Evolutionary conservation across 805 yeast genomes (phyloP).

Genomic region (Candida orba): DNA sequence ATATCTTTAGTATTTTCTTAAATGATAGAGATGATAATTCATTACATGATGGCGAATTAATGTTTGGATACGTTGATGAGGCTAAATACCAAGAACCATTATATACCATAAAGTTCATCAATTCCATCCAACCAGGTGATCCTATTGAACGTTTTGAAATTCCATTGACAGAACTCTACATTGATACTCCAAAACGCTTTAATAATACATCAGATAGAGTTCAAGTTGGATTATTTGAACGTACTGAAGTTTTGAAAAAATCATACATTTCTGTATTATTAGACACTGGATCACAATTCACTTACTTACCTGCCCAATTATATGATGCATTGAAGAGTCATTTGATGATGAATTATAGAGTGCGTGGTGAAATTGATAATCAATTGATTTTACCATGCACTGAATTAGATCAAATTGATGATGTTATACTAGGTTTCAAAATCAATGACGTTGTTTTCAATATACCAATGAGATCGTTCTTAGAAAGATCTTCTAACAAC

Average conservation of each 20-base stretch:
- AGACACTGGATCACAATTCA: conserved; percentile 18
- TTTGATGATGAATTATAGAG: background rate
- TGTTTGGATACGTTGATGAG: conserved; percentile 36
- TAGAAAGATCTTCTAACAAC: conserved; percentile 1
- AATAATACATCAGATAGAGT: background rate
- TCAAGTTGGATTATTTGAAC: conserved; percentile 4
- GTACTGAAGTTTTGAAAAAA: conserved; percentile 1
- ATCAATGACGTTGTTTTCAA: conserved; percentile 1
- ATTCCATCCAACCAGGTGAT: background rate
- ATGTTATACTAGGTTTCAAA: background rate
- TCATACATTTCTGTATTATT: conserved; percentile 10
- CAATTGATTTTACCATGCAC: conserved; percentile 4
- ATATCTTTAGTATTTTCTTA: conserved; percentile 16
- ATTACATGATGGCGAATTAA: conserved; percentile 16
- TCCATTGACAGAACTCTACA: conserved; percentile 7
- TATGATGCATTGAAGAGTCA: conserved; percentile 2
- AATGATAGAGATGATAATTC: conserved; percentile 2
- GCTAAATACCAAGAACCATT: conserved; percentile 31
- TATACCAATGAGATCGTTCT: conserved; percentile 4
- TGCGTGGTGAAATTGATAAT: background rate
- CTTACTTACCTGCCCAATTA: conserved; percentile 14
- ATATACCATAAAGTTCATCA: conserved; percentile 26
- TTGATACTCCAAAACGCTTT: background rate
- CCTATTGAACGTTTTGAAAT: conserved; percentile 13
- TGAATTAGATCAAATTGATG: background rate